A percentile compares a stretch with the other conserved stretches of the same genome.
phyloP scores from a whole-genome alignment of 768 basidiomycete species.

The Gymnopilus dilepis region DNA sequence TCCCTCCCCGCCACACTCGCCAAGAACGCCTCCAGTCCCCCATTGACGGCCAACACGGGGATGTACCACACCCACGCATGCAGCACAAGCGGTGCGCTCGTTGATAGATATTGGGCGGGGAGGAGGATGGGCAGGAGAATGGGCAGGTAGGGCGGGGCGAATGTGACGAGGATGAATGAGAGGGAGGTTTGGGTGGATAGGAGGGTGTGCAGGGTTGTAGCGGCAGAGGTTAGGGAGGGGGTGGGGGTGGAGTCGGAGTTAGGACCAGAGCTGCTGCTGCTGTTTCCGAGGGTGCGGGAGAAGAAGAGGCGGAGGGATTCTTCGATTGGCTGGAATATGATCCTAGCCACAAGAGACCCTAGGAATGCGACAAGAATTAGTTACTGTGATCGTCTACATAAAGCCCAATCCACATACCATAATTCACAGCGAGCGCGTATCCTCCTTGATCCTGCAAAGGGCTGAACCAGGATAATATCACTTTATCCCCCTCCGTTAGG shows the following conservation, averaged over 20 bases:
- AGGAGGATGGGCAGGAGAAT: constrained; percentile 73
- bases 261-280: constrained; percentile 1
- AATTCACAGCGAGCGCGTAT: constrained; percentile 95
- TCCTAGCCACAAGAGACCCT: constrained; percentile 93
- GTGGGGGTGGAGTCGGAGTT: constrained; percentile 12
- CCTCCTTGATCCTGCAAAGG: constrained; percentile 89
- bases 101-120: constrained; percentile 68
- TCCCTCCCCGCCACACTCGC: constrained; percentile 72
- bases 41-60: constrained; percentile 89
- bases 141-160: constrained; percentile 78
- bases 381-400: too few species aligned
- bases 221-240: constrained; percentile 44
- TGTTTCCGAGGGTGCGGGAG: constrained; percentile 58
- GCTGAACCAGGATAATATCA: constrained; percentile 85
- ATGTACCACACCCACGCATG: constrained; percentile 86
- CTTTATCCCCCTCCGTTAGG: constrained; percentile 93
- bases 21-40: constrained; percentile 90
- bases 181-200: constrained; percentile 70
- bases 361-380: constrained; percentile 5
- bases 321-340: constrained; percentile 95
- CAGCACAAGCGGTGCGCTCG: constrained; percentile 83
- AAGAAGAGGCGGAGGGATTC: constrained; percentile 91
- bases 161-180: constrained; percentile 71
- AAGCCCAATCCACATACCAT: too few species aligned
- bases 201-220: constrained; percentile 58